phyloP scores from a whole-genome alignment of 2,329 filamentous ascomycete genomes.

The Colletotrichum sp. region DNA sequence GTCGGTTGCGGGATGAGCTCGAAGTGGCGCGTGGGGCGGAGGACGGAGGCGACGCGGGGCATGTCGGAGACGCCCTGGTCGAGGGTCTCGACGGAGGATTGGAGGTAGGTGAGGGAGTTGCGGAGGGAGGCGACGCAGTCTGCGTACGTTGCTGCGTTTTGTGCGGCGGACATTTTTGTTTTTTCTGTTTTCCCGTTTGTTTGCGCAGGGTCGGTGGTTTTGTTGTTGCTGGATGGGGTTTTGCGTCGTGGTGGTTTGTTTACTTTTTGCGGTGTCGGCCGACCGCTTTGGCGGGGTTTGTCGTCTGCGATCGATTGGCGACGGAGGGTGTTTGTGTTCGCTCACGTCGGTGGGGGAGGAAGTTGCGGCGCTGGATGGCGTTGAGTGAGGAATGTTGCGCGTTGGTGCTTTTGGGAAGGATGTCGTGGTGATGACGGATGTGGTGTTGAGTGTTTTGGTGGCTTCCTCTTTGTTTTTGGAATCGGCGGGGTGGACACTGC shows the following conservation, averaged over 20 bases:
- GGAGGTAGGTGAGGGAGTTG: constrained; percentile 64
- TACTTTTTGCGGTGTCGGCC: not conserved
- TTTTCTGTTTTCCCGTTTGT: not conserved
- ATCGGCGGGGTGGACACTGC: not conserved
- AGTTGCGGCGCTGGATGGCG: not conserved
- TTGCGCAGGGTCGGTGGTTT: too few relatives aligned
- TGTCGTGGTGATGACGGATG: not conserved
- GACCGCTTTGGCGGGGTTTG: not conserved
- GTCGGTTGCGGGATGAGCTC: constrained; percentile 88
- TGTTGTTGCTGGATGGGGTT: too few relatives aligned
- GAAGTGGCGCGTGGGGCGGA: constrained; percentile 73
- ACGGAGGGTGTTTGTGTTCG: not conserved
- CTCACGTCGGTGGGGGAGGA: not conserved
- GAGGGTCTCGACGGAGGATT: constrained; percentile 64
- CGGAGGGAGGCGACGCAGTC: constrained; percentile 67
- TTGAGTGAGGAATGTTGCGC: not conserved
- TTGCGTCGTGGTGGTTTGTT: not conserved
- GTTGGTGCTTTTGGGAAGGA: not conserved
- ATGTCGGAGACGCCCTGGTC: constrained; percentile 63
- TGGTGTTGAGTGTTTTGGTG: not conserved
- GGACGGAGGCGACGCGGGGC: constrained; percentile 58
- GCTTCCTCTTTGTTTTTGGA: not conserved
- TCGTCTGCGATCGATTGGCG: not conserved
- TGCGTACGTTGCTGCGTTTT: constrained; percentile 44
- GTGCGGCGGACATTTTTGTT: not conserved